Percentiles rank a stretch among this genome's conserved stretches.
phyloP scores from a whole-genome alignment of 1,284 basidiomycete genomes.

The Trichosporon faecale region DNA sequence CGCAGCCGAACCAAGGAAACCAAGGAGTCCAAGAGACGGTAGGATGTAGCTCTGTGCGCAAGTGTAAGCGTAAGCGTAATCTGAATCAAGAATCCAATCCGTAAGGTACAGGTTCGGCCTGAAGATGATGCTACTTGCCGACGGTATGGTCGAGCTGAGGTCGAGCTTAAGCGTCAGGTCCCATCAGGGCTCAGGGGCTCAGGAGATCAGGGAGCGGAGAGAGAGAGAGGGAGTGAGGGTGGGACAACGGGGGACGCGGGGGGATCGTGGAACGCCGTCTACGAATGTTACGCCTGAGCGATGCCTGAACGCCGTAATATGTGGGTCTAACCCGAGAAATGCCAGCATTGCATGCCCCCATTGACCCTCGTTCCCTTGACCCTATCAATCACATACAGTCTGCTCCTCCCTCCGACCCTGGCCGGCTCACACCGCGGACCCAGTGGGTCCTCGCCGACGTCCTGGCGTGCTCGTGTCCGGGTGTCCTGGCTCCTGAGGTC shows the following conservation, averaged over 20 bases:
- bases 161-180: neutral
- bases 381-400: neutral
- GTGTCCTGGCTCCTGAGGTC: neutral
- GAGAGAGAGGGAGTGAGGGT: neutral
- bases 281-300: neutral
- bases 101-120: neutral
- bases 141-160: slow-evolving; percentile 3
- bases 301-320: slow-evolving; percentile 6
- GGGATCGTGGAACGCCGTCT: neutral
- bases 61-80: slow-evolving; percentile 11
- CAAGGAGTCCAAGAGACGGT: slow-evolving; percentile 2
- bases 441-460: neutral
- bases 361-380: neutral
- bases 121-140: slow-evolving; percentile 3
- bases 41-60: neutral
- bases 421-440: neutral
- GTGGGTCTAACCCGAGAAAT: slow-evolving; percentile 11
- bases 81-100: slow-evolving; percentile 11
- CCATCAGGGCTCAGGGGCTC: neutral
- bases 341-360: slow-evolving; percentile 1
- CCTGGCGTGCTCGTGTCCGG: neutral
- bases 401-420: neutral
- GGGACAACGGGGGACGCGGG: neutral
- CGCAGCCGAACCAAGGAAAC: slow-evolving; percentile 10
- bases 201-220: neutral